Conservation (phyloP, 495 filamentous ascomycete species). For the Podospora sp. region DNA sequence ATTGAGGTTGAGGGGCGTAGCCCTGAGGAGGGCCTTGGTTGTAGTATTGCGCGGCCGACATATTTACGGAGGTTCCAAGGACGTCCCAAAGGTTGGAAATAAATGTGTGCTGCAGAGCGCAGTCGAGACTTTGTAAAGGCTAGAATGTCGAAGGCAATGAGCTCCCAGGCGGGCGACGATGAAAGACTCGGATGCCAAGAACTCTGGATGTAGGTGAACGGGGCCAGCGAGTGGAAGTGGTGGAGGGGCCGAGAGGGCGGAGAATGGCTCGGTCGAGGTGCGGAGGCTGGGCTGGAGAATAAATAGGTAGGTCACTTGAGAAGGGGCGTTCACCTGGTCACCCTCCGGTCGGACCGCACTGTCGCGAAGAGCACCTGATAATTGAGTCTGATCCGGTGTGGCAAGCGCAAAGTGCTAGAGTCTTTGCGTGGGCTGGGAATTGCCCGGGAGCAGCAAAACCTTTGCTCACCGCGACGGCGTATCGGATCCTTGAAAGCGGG, state of each 20-base stretch:
- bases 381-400: constrained; percentile 3
- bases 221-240: background rate
- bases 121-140: background rate
- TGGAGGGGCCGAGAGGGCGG: background rate
- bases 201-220: background rate
- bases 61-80: constrained; percentile 6
- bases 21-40: constrained; percentile 32
- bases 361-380: background rate
- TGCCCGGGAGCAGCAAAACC: background rate
- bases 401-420: background rate
- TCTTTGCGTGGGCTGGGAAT: background rate
- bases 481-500: background rate
- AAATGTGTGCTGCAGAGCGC: too few species aligned
- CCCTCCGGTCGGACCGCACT: background rate
- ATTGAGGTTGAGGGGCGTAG: constrained; percentile 32
- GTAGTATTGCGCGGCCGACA: constrained; percentile 41
- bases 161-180: background rate
- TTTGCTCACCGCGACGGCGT: constrained; percentile 4
- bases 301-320: background rate
- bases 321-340: background rate
- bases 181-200: background rate
- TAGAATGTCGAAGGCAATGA: background rate
- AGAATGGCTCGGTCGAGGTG: background rate
- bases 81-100: too few species aligned
- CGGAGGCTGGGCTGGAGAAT: background rate